Base-by-base conservation (phyloP, 345 rosid genomes). In the Rhizophora mangle region DNA sequence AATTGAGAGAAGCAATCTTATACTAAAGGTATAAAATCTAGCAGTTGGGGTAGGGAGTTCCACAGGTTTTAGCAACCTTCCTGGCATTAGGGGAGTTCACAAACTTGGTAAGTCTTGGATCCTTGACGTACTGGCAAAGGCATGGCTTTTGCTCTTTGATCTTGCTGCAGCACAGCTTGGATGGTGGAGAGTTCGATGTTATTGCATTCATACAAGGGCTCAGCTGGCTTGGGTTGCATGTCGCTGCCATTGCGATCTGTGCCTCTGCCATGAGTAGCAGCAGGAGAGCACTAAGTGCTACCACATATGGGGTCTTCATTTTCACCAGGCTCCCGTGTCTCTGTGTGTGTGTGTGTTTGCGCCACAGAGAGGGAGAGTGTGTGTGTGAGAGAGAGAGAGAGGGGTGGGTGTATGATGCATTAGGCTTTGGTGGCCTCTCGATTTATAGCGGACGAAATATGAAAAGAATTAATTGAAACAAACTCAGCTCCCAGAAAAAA, bases 61-160 rank as follows among this genome's bases (percentile, higher is more conserved):
- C 90, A 70, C 98, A 94, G 68, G 85, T 78, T 73, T n/a, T 78
- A 13, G 97, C 95, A 69, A 94, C 98, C 60, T 83, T 89, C 83
- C 87, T 89, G 55, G 98, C 97, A 77, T 94, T 94, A n/a, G 95
- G 93, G 51, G 93, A 81, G 84, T 86, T 89, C 31, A 91, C 80
- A 29, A 88, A 86, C 56, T 82, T 84, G 79, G 78, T 77, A 37
- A 94, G 90, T 30, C 73, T 85, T 0, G 95, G 98, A 68, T 94
- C 89, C 74, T 76, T 83, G 69, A 91, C 81, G 82, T 91, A 94
- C 26, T 85, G 82, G 84, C 98, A 94, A 59, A 94, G 89, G 56
- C 98, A 94, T 67, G 98, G 97, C 79, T 81, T 83, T 78, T 94
- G 98, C 34, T 91, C 88, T 62, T 79, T 89, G 66, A 94, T 84